Percentiles rank a stretch among this genome's conserved stretches.
These are phyloP conservation scores for Pythium vanterpoolii DNA, from an alignment of 352 stramenopile genomes.

Conservation along the genomic window DNA sequence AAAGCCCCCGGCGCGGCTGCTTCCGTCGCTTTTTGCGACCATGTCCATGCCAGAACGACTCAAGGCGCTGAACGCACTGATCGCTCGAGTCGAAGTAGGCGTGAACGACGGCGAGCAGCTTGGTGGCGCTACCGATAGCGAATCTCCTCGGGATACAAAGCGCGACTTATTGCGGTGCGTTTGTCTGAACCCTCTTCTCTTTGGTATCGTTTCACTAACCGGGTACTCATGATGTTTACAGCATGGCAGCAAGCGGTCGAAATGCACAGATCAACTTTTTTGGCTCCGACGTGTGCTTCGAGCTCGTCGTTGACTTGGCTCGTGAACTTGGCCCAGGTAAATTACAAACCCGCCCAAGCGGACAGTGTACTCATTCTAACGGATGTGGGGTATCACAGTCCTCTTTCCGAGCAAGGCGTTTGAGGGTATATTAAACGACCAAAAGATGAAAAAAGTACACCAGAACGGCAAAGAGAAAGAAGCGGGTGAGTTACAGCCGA, in stretches of 20 bases:
- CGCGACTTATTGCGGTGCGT: constrained; percentile 54
- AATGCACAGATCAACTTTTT: constrained; percentile 79
- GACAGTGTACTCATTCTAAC: not conserved
- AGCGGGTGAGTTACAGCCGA: constrained; percentile 28
- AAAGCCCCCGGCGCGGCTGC: not conserved
- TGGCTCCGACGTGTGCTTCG: constrained; percentile 74
- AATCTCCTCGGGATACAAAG: constrained; percentile 56
- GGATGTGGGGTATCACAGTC: constrained; percentile 25
- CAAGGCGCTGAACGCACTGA: constrained; percentile 54
- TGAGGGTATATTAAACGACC: constrained; percentile 79
- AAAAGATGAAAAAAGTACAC: constrained; percentile 76
- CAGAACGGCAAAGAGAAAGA: constrained; percentile 71
- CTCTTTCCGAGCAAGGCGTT: constrained; percentile 70
- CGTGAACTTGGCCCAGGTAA: constrained; percentile 54
- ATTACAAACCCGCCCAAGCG: not conserved
- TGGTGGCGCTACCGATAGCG: constrained; percentile 18
- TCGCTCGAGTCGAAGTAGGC: constrained; percentile 60
- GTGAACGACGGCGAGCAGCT: constrained; percentile 53
- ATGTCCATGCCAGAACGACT: constrained; percentile 48
- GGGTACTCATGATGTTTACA: constrained; percentile 20
- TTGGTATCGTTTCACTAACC: not conserved
- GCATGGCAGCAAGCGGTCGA: constrained; percentile 59
- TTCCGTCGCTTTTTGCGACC: constrained; percentile 28
- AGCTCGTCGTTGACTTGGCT: constrained; percentile 62
- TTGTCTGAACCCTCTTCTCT: not conserved